These are phyloP conservation scores for Paraphaeosphaeria minitans DNA, from an alignment of 2,329 filamentous ascomycete genomes.

Conservation along the genomic window DNA sequence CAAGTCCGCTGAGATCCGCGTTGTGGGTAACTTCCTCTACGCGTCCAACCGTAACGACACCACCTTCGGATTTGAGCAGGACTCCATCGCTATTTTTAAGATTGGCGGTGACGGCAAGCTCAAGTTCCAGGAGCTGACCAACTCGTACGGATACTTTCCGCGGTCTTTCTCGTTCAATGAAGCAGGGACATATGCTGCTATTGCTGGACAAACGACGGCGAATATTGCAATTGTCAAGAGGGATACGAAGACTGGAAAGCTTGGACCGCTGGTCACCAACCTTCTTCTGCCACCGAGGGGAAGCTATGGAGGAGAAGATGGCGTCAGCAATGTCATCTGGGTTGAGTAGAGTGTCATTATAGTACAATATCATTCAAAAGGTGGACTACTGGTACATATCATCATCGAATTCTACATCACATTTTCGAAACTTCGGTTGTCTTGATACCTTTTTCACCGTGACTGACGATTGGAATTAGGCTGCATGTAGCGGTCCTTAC, in stretches of 20 bases:
- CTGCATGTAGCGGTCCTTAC: no score
- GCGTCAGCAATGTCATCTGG: conserved; percentile 43
- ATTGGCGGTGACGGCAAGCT: conserved; percentile 37
- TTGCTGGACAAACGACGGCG: conserved; percentile 39
- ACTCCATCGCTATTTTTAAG: conserved; percentile 42
- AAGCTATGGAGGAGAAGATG: conserved; percentile 38
- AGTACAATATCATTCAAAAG: neutral
- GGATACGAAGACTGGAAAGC: conserved; percentile 33
- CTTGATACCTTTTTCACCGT: no score
- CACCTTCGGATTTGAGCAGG: conserved; percentile 39
- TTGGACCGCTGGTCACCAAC: conserved; percentile 31
- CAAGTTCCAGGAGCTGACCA: conserved; percentile 35
- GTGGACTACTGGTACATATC: neutral
- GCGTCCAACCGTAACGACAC: conserved; percentile 45
- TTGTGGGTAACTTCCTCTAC: conserved; percentile 43
- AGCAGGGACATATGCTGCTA: conserved; percentile 36
- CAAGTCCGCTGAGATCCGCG: conserved; percentile 42
- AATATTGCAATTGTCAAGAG: conserved; percentile 41
- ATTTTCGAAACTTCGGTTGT: neutral
- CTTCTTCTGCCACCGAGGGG: conserved; percentile 34
- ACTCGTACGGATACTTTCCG: conserved; percentile 41
- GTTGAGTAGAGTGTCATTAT: conserved; percentile 30
- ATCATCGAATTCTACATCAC: neutral
- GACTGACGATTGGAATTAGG: no score
- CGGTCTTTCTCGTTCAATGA: conserved; percentile 45